Base-by-base conservation (phyloP, 331 rosid species). In the Saraca asoca region DNA sequence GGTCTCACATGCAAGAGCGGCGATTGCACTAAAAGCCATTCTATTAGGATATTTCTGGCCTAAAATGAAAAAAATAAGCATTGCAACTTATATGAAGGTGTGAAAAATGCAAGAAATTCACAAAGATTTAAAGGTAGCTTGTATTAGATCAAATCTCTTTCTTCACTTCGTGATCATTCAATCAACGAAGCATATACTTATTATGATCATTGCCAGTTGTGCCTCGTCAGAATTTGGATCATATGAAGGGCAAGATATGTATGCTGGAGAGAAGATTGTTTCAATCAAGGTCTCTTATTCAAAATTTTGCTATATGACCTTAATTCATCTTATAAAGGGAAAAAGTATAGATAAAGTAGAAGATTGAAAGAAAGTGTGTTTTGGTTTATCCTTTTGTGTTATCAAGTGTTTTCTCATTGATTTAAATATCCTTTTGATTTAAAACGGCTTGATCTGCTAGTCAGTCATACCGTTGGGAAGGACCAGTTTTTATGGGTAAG, bases 401-500 rank as follows among this genome's bases (percentile, higher is more conserved):
- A 14, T 62, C 20, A 3, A 5, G 0, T 18, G 7, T 18, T 51
- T 74, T 48, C 17, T 33, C 20, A 50, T 44, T 73, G 5, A 65
- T 37, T 6, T 5, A 24, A 18, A 45, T 50, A 4, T 39, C 5
- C 70, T 61, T 50, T 63, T 73, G 19, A 9, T 66, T 10, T 80
- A 78, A 63, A 20, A 13, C 81, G 89, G 96, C 92, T 94, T 29
- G 97, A 94, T 86, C 97, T 90, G 53, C 95, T 96, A 15, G 92
- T 94, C 12, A 94, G 90, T 80, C 89, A 85, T 70, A 90, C 91
- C 0, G 81, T 94, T 12, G 81, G 90, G 63, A 90, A 84, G 86
- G 99, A 94, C 84, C 96, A 88, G 51, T 90, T 90, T 81, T 73
- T 94, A 67, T 94, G 99, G 97, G 98, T 93, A 87, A 78, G 87